Conservation (phyloP, 2,329 filamentous ascomycete species). For the Pseudogymnoascus sp. region DNA sequence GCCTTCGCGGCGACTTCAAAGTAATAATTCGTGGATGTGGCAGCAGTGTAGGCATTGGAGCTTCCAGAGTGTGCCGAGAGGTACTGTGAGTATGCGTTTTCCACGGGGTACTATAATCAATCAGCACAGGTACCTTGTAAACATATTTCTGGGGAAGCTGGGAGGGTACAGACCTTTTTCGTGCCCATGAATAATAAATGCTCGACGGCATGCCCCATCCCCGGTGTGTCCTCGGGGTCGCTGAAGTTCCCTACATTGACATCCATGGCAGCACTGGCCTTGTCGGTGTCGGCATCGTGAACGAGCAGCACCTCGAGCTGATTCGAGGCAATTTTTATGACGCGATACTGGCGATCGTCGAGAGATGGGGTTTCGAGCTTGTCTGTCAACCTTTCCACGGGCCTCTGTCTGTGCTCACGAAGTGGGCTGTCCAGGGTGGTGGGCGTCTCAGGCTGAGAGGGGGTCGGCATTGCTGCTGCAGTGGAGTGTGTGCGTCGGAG, state of each 20-base stretch:
- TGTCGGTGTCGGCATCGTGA: conserved; percentile 91
- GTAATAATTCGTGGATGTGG: conserved; percentile 94
- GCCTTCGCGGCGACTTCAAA: conserved; percentile 88
- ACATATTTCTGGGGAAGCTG: neutral
- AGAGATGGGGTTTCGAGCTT: conserved; percentile 73
- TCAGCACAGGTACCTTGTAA: neutral
- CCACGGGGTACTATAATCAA: conserved; percentile 65
- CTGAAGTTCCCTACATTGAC: conserved; percentile 96
- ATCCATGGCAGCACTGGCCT: conserved; percentile 90
- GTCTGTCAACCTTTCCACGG: conserved; percentile 51
- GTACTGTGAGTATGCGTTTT: conserved; percentile 94
- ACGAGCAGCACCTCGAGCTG: conserved; percentile 86
- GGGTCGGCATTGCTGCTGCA: conserved; percentile 23
- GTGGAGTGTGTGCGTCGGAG: neutral
- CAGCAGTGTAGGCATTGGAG: conserved; percentile 91
- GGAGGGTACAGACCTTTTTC: conserved; percentile 58
- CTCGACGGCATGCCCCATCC: conserved; percentile 93
- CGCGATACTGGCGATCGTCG: conserved; percentile 81
- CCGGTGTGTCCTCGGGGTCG: conserved; percentile 83
- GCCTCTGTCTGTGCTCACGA: conserved; percentile 26
- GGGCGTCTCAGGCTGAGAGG: conserved; percentile 28
- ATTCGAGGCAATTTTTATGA: conserved; percentile 76
- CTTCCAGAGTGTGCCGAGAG: conserved; percentile 82
- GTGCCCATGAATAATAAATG: conserved; percentile 95
- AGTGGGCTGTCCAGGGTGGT: conserved; percentile 23